Base-by-base conservation (phyloP, 2,329 filamentous ascomycete species). In the Colletotrichum falcatum region DNA sequence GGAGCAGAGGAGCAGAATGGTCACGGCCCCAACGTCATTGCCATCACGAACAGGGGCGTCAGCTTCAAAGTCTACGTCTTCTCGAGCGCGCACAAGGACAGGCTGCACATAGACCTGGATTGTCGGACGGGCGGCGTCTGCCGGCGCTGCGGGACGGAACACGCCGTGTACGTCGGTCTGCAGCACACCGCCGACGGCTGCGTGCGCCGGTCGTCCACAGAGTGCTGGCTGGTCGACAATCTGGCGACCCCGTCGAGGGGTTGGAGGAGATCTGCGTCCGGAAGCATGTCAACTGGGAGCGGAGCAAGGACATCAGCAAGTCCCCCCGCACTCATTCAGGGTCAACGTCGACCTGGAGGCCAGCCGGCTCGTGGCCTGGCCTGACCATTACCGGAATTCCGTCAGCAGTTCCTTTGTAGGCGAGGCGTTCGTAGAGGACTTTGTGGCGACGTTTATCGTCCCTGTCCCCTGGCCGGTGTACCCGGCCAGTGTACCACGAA, bases 11-110 rank as follows among this genome's bases (percentile, higher is more conserved):
- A 49, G 48, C 48, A 49, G 23, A 6, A 18, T 28, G 12, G 48
- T 28, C n/a, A 49, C 18, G 3, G 4, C 6, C 12, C 26, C 18
- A 5, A 28, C 48, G 23, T 6, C 48, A 6, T 49, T 49, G 5
- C 59, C 12, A 49, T 67, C 39, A 67, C 39, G 1, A 67, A 67
- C 65, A 63, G 55, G 2, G 65, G 65, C 28, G n/a, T 67, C 18
- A 28, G 23, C 23, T 28, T 49, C 23, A 26, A 28, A 5, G 48
- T 26, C 26, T 1, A 2, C 12, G 23, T 49, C 23, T 49, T 28
- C 26, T 26, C 7, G 23, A 5, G 14, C 48, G 23, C 18, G 23
- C 2, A 23, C 14, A 14, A 28, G 12, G 48, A 28, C 14, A 28
- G 6, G 14, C 23, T 28, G 5, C 28, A 28, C 23, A 28, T 49